phyloP scores from a whole-genome alignment of 371 early-diverging fungal species.

The Haplosporangium sp. region DNA sequence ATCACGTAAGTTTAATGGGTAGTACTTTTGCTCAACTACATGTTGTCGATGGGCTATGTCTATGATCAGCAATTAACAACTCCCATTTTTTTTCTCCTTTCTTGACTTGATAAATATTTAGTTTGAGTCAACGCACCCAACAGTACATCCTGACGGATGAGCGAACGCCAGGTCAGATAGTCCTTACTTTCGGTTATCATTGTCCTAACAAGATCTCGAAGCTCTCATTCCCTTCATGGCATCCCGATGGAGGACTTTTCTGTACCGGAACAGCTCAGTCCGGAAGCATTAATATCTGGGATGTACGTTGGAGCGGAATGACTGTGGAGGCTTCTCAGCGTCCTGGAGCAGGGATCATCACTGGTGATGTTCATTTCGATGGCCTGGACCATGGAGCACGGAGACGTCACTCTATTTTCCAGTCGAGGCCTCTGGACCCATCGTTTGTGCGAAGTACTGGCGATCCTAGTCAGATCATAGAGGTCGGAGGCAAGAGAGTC shows the following conservation, averaged over 20 bases:
- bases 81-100: not conserved
- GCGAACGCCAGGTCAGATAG: conserved; percentile 5
- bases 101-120: not conserved
- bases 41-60: not conserved
- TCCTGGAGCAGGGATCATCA: conserved; percentile 24
- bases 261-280: conserved; percentile 9
- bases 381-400: not conserved
- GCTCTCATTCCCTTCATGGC: conserved; percentile 35
- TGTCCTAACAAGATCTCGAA: conserved; percentile 1
- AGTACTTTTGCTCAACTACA: not conserved
- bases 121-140: not conserved
- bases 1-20: conserved; percentile 18
- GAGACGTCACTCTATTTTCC: conserved; percentile 16
- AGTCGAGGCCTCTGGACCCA: not conserved
- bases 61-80: not conserved
- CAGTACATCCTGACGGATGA: conserved; percentile 34
- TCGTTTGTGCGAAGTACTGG: not conserved
- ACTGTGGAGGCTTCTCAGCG: not conserved
- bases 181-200: conserved; percentile 7
- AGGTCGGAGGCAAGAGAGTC: conserved; percentile 15
- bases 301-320: conserved; percentile 39
- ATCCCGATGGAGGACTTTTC: conserved; percentile 36
- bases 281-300: conserved; percentile 34
- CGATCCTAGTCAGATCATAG: conserved; percentile 28
- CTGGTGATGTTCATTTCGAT: conserved; percentile 13